Conservation (phyloP, 208 protist genomes). For the Trichomonas vaginalis region DNA sequence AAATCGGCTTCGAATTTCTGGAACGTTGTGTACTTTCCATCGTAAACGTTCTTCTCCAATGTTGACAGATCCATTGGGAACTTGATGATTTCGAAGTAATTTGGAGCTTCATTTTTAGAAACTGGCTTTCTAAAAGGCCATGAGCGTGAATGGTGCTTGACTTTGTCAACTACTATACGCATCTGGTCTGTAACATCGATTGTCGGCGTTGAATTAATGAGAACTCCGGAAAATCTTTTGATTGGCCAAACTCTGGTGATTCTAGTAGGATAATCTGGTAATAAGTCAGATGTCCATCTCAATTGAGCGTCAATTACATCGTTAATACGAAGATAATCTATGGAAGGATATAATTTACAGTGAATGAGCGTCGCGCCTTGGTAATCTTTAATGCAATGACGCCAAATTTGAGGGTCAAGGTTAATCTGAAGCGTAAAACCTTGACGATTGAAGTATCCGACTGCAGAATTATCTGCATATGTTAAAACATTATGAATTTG, state of each 20-base stretch:
- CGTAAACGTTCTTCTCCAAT: slow-evolving; percentile 15
- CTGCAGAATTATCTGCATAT: slow-evolving; percentile 66
- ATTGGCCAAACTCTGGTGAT: background rate
- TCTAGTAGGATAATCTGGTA: background rate
- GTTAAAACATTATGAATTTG: slow-evolving; percentile 55
- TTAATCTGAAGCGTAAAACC: slow-evolving; percentile 30
- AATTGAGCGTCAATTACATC: slow-evolving; percentile 40
- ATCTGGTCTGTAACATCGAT: background rate
- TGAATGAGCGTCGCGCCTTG: slow-evolving; percentile 61
- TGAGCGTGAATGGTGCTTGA: background rate
- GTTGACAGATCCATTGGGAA: slow-evolving; percentile 26
- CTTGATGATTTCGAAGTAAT: slow-evolving; percentile 18
- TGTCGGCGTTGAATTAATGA: background rate
- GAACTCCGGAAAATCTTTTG: background rate
- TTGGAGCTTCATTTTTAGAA: background rate
- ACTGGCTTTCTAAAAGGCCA: background rate
- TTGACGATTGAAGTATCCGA: slow-evolving; percentile 67
- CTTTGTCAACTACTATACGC: background rate
- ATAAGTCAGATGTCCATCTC: background rate
- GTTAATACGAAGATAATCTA: slow-evolving; percentile 48
- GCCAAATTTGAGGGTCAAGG: slow-evolving; percentile 40
- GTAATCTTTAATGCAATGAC: slow-evolving; percentile 65
- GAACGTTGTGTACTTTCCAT: slow-evolving; percentile 10
- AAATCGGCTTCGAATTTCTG: slow-evolving; percentile 24
- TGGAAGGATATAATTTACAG: slow-evolving; percentile 44